Conservation (phyloP, 164 flowering plant species). For the Tetrastigma voinierianum region DNA sequence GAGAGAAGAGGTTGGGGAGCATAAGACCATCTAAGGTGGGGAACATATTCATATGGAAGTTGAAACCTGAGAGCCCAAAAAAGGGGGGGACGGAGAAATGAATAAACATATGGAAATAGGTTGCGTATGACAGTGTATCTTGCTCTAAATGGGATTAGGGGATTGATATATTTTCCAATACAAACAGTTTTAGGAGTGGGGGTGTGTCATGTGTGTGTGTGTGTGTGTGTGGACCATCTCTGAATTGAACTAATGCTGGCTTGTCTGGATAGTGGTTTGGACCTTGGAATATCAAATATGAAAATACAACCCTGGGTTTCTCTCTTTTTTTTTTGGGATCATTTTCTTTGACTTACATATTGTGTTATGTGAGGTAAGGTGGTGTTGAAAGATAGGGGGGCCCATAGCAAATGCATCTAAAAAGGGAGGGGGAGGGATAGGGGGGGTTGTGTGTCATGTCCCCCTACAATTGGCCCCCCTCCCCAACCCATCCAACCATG, state of each 20-base stretch:
- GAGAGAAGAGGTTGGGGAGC: constrained; percentile 8
- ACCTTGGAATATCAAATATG: constrained; percentile 10
- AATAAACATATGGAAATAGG: constrained; percentile 31
- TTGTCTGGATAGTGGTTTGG: constrained; percentile 48
- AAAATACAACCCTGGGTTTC: constrained; percentile 7
- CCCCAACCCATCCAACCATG: too few species aligned
- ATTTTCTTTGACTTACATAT: constrained; percentile 5
- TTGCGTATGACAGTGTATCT: constrained; percentile 19
- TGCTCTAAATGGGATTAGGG: constrained; percentile 23
- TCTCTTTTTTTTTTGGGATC: constrained; percentile 5
- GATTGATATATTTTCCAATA: constrained; percentile 36
- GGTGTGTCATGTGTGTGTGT: too few species aligned
- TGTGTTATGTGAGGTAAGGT: neutral
- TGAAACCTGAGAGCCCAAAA: constrained; percentile 19
- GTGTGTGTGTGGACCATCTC: constrained; percentile 47
- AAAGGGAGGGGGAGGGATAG: constrained; percentile 24
- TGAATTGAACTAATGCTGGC: constrained; percentile 25
- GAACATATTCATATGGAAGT: constrained; percentile 61
- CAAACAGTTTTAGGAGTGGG: constrained; percentile 25
- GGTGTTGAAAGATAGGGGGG: constrained; percentile 30
- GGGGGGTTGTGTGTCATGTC: constrained; percentile 49
- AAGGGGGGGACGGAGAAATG: neutral
- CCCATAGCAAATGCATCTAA: constrained; percentile 39
- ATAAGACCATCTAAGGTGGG: constrained; percentile 63
- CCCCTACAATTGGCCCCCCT: constrained; percentile 33